phyloP scores from a whole-genome alignment of 2,329 filamentous ascomycete species.

The Fusarium brevicatenulatum region DNA sequence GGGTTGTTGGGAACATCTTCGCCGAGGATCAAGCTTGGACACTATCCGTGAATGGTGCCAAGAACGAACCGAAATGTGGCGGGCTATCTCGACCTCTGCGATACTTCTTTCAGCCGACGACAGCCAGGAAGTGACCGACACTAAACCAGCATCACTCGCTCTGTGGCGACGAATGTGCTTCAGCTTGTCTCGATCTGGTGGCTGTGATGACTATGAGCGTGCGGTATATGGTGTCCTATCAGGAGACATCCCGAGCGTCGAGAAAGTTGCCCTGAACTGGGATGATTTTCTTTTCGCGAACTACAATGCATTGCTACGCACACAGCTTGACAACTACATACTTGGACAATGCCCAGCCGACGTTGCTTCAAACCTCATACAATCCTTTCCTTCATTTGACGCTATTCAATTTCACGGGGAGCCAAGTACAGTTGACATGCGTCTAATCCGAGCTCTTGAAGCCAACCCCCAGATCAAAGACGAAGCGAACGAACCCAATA shows the following conservation, averaged over 20 bases:
- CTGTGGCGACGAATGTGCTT: conserved; percentile 85
- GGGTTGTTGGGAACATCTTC: conserved; percentile 91
- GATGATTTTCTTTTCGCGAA: conserved; percentile 89
- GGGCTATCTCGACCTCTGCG: conserved; percentile 83
- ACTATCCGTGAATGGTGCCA: conserved; percentile 87
- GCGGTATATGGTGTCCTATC: conserved; percentile 92
- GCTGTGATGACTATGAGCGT: conserved; percentile 80
- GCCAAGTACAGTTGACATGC: conserved; percentile 60
- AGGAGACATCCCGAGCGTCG: conserved; percentile 82
- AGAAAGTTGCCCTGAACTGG: conserved; percentile 80
- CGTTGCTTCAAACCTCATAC: conserved; percentile 62
- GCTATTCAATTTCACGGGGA: conserved; percentile 71
- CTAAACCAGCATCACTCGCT: conserved; percentile 58
- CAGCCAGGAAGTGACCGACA: conserved; percentile 51
- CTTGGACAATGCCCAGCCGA: conserved; percentile 64
- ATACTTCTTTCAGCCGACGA: conserved; percentile 67
- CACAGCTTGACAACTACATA: conserved; percentile 80
- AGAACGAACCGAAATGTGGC: conserved; percentile 88
- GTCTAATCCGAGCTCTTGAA: conserved; percentile 70
- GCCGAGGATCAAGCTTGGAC: conserved; percentile 79
- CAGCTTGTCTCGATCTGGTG: conserved; percentile 73
- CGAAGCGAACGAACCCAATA: conserved; percentile 73
- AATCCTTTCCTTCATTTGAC: conserved; percentile 72
- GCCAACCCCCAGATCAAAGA: conserved; percentile 63
- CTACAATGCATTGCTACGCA: conserved; percentile 85